Percentiles rank a stretch among this genome's conserved stretches.
Conservation (phyloP, 2,329 filamentous ascomycete genomes). For the Scytalidium sp. region DNA sequence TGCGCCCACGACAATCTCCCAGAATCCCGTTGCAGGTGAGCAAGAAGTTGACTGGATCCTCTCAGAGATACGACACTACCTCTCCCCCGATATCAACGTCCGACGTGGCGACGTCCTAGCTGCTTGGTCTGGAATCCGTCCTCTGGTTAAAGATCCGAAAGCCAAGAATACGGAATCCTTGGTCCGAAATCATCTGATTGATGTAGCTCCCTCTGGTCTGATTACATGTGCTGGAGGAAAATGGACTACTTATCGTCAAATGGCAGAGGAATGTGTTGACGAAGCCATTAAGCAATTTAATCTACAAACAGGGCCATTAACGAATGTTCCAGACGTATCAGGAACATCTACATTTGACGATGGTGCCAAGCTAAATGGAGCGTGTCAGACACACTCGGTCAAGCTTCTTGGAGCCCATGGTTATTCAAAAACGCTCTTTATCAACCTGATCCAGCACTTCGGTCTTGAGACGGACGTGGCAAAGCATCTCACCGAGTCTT, state of each 20-base stretch:
- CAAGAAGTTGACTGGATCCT: conserved; percentile 88
- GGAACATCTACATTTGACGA: conserved; percentile 70
- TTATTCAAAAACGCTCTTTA: conserved; percentile 87
- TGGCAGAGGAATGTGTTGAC: conserved; percentile 88
- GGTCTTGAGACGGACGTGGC: conserved; percentile 90
- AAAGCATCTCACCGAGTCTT: conserved; percentile 81
- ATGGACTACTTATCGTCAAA: conserved; percentile 91
- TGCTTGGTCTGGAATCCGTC: conserved; percentile 85
- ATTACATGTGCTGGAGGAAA: conserved; percentile 86
- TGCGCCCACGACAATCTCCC: conserved; percentile 67
- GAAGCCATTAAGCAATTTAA: conserved; percentile 69
- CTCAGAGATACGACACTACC: conserved; percentile 76
- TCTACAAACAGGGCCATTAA: conserved; percentile 54
- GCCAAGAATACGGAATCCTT: conserved; percentile 83
- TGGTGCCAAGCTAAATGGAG: conserved; percentile 65
- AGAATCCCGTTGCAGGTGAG: conserved; percentile 75
- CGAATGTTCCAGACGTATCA: conserved; percentile 63
- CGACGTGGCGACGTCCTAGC: conserved; percentile 84
- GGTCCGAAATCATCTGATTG: conserved; percentile 82
- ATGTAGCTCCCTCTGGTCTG: conserved; percentile 74
- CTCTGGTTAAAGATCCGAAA: conserved; percentile 82
- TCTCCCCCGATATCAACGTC: conserved; percentile 81
- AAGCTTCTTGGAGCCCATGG: conserved; percentile 81
- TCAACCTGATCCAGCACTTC: conserved; percentile 92
- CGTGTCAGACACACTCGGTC: conserved; percentile 80